Base-by-base conservation (phyloP, 2,329 filamentous ascomycete genomes). In the Phialophora verrucosa region DNA sequence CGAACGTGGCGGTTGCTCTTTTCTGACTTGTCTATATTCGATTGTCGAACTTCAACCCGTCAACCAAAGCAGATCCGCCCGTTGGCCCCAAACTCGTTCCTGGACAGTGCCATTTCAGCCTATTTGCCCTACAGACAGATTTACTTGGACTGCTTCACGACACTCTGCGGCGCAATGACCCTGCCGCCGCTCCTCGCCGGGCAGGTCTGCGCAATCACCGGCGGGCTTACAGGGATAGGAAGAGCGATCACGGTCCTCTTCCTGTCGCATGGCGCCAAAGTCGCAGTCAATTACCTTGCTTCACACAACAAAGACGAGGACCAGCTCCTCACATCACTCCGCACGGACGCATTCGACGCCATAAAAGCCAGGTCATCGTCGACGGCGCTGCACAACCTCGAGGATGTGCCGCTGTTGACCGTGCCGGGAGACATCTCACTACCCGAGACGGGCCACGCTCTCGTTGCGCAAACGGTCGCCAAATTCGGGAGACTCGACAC, bases 141-240 rank as follows among this genome's bases (percentile, higher is more conserved):
- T 8, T n/a, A 44, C 38, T n/a, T 44, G 11, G 5, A 44, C 38
- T 58, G 23, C 66, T 20, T 11, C 66, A 54, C 25, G 44, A 31
- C 42, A 6, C 38, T 17, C 10, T n/a, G 4, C 27, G 31, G 12
- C 17, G 42, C 10, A n/a, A 71, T 70, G 70, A 61, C 70, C 14
- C 64, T 73, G 10, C 69, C 70, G 47, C 72, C 70, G 17, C 67
- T 73, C 20, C 66, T 73, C 49, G 63, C 66, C 20, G 87, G 86
- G 77, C 96, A 96, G 79, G 90, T 89, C 12, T 91, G 91, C 78
- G 90, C 92, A 76, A 92, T 97, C 74, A 96, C 92, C 0, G 92
- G 93, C 70, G 92, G 91, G 64, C 90, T 90, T 3, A 96, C 92
- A 0, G 92, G 92, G 63, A 96, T 96, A 73, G 93, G 93, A 60